phyloP scores from a whole-genome alignment of 2,329 filamentous ascomycete genomes.

The Cladobotryum mycophilum region DNA sequence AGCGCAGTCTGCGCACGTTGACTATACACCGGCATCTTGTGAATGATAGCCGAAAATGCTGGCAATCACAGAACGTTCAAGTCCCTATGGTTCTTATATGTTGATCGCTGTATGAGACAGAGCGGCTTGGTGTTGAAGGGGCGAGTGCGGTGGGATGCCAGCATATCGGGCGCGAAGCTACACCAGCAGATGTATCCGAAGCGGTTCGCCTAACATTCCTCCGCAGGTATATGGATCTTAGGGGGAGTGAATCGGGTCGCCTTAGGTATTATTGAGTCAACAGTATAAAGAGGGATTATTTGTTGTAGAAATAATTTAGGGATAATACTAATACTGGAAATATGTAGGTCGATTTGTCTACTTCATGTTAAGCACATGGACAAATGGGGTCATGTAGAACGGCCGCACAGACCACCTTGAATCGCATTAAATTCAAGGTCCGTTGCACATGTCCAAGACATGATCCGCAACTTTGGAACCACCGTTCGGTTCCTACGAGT shows the following conservation, averaged over 20 bases:
- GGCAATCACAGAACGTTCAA: neutral
- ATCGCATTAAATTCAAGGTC: neutral
- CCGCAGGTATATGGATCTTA: neutral
- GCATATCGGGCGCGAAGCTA: conserved; percentile 1
- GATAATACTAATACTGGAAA: neutral
- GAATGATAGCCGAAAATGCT: neutral
- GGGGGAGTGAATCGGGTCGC: neutral
- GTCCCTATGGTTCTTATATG: neutral
- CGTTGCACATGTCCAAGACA: too few species aligned
- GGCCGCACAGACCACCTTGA: neutral
- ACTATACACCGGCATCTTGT: conserved; percentile 33
- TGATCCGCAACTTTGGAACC: too few species aligned
- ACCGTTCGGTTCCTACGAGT: too few species aligned
- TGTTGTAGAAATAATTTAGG: neutral
- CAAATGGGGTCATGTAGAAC: neutral
- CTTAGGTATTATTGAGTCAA: neutral
- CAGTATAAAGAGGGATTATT: neutral
- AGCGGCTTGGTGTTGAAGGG: neutral
- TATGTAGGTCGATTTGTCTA: neutral
- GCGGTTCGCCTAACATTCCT: neutral
- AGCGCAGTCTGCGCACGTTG: conserved; percentile 47
- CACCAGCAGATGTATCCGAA: neutral
- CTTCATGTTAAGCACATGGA: neutral
- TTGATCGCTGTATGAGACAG: neutral
- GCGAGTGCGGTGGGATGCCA: neutral